Evolutionary conservation across 1,284 basidiomycete genomes (phyloP).

Genomic region (Sphagnurus paluster): DNA sequence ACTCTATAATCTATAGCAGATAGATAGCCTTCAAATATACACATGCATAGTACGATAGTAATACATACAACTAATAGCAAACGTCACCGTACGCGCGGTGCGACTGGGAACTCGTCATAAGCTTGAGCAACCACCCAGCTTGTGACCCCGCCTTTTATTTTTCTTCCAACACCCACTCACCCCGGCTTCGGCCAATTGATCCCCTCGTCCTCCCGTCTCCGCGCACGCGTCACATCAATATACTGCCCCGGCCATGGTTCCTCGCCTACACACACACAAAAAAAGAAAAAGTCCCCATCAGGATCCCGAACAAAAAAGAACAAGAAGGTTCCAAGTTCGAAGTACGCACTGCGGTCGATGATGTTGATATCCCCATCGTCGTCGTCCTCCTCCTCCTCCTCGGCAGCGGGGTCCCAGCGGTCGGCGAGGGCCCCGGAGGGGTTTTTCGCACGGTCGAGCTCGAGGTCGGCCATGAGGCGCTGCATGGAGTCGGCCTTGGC

Average conservation of each 20-base stretch:
- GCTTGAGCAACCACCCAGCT: too few species aligned
- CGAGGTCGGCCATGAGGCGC: constrained; percentile 85
- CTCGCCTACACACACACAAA: constrained; percentile 45
- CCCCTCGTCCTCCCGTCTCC: constrained; percentile 49
- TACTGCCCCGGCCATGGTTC: constrained; percentile 70
- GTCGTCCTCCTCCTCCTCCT: constrained; percentile 61
- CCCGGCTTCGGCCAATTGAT: constrained; percentile 68
- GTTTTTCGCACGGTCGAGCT: constrained; percentile 63
- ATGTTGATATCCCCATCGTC: constrained; percentile 65
- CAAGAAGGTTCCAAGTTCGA: constrained; percentile 11
- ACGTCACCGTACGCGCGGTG: too few species aligned
- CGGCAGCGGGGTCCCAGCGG: constrained; percentile 59
- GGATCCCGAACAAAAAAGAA: constrained; percentile 6
- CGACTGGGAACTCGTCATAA: too few species aligned
- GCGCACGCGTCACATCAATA: constrained; percentile 59
- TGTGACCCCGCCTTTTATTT: constrained; percentile 11
- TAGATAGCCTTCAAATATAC: too few species aligned
- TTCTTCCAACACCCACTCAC: constrained; percentile 25
- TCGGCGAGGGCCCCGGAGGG: constrained; percentile 54
- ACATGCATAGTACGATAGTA: too few species aligned
- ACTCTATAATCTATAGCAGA: too few species aligned
- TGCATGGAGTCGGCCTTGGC: constrained; percentile 80
- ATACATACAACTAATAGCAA: too few species aligned
- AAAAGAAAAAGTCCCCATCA: constrained; percentile 8
- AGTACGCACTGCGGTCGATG: constrained; percentile 63